Conservation (phyloP, 176 grass and related monocot species). For the Triticum urartu region DNA sequence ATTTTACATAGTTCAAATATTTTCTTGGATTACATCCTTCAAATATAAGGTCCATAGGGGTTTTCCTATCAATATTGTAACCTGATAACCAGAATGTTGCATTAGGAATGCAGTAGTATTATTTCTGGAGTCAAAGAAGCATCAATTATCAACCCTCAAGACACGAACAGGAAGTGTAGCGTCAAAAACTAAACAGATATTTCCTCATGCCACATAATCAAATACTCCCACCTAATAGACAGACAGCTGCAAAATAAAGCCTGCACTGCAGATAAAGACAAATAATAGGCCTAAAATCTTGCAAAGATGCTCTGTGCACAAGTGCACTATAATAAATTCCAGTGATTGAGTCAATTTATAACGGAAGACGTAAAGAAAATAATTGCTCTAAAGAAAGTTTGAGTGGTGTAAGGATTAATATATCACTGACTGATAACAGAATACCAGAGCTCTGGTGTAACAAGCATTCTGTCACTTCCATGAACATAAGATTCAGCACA, state of each 20-base stretch:
- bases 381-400: not conserved
- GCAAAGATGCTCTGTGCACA: not conserved
- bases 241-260: conserved; percentile 6
- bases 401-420: not conserved
- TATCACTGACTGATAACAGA: not conserved
- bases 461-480: not conserved
- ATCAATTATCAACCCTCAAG: conserved; percentile 4
- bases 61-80: not conserved
- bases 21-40: conserved; percentile 26
- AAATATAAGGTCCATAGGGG: not conserved
- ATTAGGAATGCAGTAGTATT: not conserved
- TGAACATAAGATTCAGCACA: conserved; percentile 11
- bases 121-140: not conserved
- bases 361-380: not conserved
- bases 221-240: not conserved
- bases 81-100: not conserved
- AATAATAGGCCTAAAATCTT: not conserved
- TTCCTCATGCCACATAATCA: conserved; percentile 20
- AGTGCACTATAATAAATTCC: not conserved
- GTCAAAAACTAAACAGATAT: not conserved
- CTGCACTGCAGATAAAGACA: not conserved
- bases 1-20: not conserved
- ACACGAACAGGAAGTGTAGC: conserved; percentile 19
- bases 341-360: not conserved
- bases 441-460: not conserved